These are phyloP conservation scores for Guadua angustifolia DNA, from an alignment of 176 grass and related monocot genomes.

Conservation along the genomic window DNA sequence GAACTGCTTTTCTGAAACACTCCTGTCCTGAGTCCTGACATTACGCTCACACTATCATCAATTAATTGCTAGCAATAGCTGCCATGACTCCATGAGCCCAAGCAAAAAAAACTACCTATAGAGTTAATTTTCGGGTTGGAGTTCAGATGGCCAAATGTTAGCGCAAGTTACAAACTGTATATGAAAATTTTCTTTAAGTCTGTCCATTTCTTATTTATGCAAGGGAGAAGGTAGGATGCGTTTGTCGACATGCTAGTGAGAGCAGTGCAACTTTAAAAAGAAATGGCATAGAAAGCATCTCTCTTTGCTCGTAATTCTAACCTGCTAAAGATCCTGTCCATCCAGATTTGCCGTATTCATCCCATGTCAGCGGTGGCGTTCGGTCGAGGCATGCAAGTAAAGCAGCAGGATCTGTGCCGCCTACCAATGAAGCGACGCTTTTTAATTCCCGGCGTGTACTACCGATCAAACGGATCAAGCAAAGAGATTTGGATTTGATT, in stretches of 20 bases:
- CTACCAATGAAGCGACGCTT: not conserved
- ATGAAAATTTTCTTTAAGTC: not conserved
- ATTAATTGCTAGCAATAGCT: not conserved
- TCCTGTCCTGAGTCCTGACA: not conserved
- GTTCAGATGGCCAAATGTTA: not conserved
- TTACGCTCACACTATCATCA: not conserved
- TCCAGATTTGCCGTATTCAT: constrained; percentile 5
- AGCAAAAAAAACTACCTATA: not conserved
- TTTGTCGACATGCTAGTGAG: not conserved
- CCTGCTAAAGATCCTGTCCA: not conserved
- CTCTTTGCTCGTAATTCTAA: not conserved
- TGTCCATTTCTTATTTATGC: not conserved
- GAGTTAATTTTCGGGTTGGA: not conserved
- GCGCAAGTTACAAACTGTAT: not conserved
- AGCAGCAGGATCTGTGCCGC: not conserved
- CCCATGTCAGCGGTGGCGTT: constrained; percentile 7
- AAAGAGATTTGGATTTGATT: constrained; percentile 20
- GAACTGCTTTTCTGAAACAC: not conserved
- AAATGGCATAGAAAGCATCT: too few relatives aligned
- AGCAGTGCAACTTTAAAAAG: too few relatives aligned
- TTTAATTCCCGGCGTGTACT: not conserved
- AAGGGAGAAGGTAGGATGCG: not conserved
- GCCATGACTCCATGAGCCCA: not conserved
- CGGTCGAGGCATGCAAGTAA: too few relatives aligned
- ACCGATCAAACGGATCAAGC: not conserved